Evolutionary conservation across 176 grass and related monocot species (phyloP), one percentile per base, ranked within the genome.

Genomic region (Olyra latifolia): DNA sequence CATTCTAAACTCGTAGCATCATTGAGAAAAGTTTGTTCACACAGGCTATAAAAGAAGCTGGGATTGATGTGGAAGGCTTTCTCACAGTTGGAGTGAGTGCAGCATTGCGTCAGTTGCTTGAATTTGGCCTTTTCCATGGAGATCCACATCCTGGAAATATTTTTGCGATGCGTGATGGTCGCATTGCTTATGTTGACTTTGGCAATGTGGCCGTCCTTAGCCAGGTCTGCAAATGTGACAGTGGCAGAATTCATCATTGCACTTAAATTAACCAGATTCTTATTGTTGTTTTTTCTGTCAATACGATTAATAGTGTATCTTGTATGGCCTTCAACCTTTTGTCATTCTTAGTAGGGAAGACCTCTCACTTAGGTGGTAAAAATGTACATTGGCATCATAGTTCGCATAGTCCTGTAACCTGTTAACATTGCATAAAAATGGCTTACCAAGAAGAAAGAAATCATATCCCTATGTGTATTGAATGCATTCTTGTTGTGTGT

Each of bases 121-220:
- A 98, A 85, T 98, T 98, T 83, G 96, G 96, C 27, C 89, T 98
- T 66, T 98, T 98, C 87, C 96, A 98, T 86, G 96, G 96, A 38
- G 96, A 98, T 80, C 96, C 96, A 29, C 96, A 98, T 86, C 96
- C 92, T 89, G 96, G 96, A 93, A 98, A 98, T 88, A 81, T 98
- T 72, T 95, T 98, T 93, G 96, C 96, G 1, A 95, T 98, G 96
- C 90, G 86, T 49, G 96, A 98, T 87, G 96, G 96, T 24, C 96
- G 96, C 71, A 98, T 98, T 87, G 96, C 96, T 87, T 98, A 98
- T 70, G 96, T 98, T 19, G 96, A 98, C 79, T 98, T 98, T 86
- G 96, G 96, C 54, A 98, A 98, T 85, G 92, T 98, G 11, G 96
- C 96, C 7, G 92, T 95, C 53, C 92, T 98, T 87, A 98, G 96